These are phyloP conservation scores for Ophiorrhiza pumila DNA, from an alignment of 257 asterid species.

Conservation along the genomic window DNA sequence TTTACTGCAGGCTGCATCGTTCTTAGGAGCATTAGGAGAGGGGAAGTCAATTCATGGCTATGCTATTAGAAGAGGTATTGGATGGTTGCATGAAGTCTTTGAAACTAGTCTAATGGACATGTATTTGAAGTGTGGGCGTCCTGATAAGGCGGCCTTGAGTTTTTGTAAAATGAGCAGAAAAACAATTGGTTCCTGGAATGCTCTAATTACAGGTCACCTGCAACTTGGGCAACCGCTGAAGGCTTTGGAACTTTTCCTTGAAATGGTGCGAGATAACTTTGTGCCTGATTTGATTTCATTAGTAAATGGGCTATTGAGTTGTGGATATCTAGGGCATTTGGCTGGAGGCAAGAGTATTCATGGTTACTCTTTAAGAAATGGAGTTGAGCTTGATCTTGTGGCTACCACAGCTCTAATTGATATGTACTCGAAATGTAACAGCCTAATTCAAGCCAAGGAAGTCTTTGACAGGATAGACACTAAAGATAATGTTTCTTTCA, in stretches of 20 bases:
- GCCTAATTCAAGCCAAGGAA: slow-evolving; percentile 33
- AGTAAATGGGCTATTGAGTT: slow-evolving; percentile 44
- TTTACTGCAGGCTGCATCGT: slow-evolving; percentile 49
- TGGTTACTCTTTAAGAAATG: slow-evolving; percentile 34
- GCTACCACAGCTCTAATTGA: slow-evolving; percentile 45
- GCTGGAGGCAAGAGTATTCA: slow-evolving; percentile 49
- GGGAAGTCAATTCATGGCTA: slow-evolving; percentile 59
- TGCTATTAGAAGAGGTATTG: slow-evolving; percentile 48
- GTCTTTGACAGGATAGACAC: slow-evolving; percentile 27
- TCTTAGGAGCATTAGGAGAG: slow-evolving; percentile 26
- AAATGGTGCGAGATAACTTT: slow-evolving; percentile 30
- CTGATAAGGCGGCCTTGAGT: slow-evolving; percentile 24
- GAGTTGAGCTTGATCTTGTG: slow-evolving; percentile 42
- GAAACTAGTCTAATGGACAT: slow-evolving; percentile 52
- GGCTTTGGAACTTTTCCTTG: slow-evolving; percentile 34
- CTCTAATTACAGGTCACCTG: slow-evolving; percentile 45
- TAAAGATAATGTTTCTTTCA: slow-evolving; percentile 44
- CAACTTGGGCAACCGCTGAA: slow-evolving; percentile 33
- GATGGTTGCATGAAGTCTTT: slow-evolving; percentile 44
- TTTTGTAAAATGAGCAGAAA: slow-evolving; percentile 29
- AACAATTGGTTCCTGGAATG: slow-evolving; percentile 47
- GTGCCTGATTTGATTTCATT: slow-evolving; percentile 48
- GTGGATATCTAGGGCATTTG: slow-evolving; percentile 43
- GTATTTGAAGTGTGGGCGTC: slow-evolving; percentile 47
- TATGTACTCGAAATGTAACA: slow-evolving; percentile 53